Evolutionary conservation across 2,329 filamentous ascomycete genomes (phyloP).

Genomic region (Immersiporthe knoxdaviesiana): DNA sequence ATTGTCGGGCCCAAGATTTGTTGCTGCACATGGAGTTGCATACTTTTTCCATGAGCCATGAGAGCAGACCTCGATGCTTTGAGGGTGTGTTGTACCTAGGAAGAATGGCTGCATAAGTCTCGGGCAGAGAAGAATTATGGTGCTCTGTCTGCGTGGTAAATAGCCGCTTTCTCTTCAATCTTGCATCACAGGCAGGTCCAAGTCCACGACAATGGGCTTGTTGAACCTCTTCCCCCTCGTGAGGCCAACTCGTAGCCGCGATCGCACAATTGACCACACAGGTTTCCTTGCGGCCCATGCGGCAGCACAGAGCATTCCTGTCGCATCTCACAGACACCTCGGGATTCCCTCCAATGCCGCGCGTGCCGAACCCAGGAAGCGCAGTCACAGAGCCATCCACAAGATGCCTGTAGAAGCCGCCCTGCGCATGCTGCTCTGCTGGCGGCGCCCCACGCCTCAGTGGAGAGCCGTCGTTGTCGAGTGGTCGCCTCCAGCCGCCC

Average conservation of each 20-base stretch:
- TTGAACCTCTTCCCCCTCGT: constrained; percentile 67
- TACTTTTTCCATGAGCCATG: not conserved
- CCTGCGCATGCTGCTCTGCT: not conserved
- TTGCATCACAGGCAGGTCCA: constrained; percentile 68
- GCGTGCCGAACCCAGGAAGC: constrained; percentile 37
- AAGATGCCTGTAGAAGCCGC: constrained; percentile 1
- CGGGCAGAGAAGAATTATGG: not conserved
- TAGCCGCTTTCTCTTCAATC: constrained; percentile 9
- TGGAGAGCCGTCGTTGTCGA: constrained; percentile 52
- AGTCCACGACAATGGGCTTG: constrained; percentile 82
- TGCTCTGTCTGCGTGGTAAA: not conserved
- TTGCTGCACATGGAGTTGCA: not conserved
- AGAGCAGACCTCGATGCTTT: not conserved
- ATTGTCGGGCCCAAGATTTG: not conserved
- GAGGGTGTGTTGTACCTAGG: too few species aligned
- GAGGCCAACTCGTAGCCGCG: constrained; percentile 68
- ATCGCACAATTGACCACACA: constrained; percentile 82
- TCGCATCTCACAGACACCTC: constrained; percentile 45
- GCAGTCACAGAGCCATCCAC: constrained; percentile 23
- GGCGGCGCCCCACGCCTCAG: not conserved
- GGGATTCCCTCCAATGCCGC: constrained; percentile 47
- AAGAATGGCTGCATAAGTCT: too few species aligned
- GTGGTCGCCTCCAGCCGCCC: constrained; percentile 39
- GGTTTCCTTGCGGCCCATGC: constrained; percentile 64
- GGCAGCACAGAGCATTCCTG: constrained; percentile 43